These are phyloP conservation scores for Pleochaeta shiraiana DNA, from an alignment of 2,329 filamentous ascomycete genomes.

Conservation along the genomic window DNA sequence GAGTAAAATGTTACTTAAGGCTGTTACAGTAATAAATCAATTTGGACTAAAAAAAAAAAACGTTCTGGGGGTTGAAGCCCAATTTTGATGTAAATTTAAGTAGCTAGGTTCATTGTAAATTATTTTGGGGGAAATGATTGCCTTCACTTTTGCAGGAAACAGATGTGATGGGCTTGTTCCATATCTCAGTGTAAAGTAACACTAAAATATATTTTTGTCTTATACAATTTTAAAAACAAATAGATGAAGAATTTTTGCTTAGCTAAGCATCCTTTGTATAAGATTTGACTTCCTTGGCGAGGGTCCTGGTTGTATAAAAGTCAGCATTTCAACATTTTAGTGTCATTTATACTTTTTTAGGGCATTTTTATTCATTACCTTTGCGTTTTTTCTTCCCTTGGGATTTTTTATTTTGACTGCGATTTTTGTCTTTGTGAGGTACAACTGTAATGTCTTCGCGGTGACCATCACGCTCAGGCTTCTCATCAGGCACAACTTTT, in stretches of 20 bases:
- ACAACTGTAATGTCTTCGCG: constrained; percentile 30
- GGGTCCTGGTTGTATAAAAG: not conserved
- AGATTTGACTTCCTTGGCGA: not conserved
- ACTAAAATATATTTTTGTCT: too few species aligned
- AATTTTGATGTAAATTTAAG: too few species aligned
- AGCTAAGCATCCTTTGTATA: not conserved
- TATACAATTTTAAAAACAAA: too few species aligned
- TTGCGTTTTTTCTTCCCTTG: constrained; percentile 75
- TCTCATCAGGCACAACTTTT: constrained; percentile 31
- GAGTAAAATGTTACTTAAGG: too few species aligned
- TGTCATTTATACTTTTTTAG: not conserved
- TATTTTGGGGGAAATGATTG: too few species aligned
- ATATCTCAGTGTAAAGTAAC: too few species aligned
- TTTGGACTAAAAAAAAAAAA: too few species aligned
- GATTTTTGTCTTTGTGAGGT: constrained; percentile 24
- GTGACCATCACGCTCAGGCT: constrained; percentile 22
- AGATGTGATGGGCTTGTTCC: too few species aligned
- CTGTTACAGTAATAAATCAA: too few species aligned
- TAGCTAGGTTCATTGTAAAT: too few species aligned
- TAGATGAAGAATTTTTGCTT: not conserved
- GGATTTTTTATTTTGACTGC: not conserved
- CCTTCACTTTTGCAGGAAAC: too few species aligned
- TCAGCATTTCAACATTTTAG: not conserved
- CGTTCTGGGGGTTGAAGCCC: too few species aligned
- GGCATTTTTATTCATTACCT: constrained; percentile 57